Percentiles rank a stretch among this genome's conserved stretches.
phyloP scores from a whole-genome alignment of 2,329 filamentous ascomycete species.

The Meredithiella fracta region DNA sequence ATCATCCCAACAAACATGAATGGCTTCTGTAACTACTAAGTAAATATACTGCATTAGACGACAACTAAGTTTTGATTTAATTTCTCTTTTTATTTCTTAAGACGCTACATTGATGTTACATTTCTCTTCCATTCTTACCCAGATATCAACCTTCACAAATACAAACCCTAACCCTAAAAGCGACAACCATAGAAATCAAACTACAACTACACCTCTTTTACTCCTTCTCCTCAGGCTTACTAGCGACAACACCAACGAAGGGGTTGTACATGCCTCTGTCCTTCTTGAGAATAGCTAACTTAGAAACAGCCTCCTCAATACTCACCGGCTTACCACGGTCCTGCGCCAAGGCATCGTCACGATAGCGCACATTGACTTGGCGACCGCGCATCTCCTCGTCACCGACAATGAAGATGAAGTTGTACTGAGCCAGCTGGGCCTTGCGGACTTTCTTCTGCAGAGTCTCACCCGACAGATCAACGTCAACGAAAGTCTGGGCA shows the following conservation, averaged over 20 bases:
- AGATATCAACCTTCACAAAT: neutral
- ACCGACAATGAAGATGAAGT: slow-evolving; percentile 61
- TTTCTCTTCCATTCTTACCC: neutral
- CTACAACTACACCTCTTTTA: slow-evolving; percentile 1
- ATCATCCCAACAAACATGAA: no score
- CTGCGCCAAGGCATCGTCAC: slow-evolving; percentile 45
- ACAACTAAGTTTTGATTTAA: slow-evolving; percentile 15
- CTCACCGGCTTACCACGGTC: slow-evolving; percentile 42
- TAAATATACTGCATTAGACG: neutral
- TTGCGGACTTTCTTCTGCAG: slow-evolving; percentile 82
- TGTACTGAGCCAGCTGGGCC: slow-evolving; percentile 66
- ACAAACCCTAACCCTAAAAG: neutral
- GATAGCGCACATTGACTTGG: slow-evolving; percentile 47
- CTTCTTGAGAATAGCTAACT: slow-evolving; percentile 34
- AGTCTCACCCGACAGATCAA: slow-evolving; percentile 47
- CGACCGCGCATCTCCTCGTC: slow-evolving; percentile 43
- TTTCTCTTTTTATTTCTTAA: slow-evolving; percentile 15
- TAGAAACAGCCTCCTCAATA: slow-evolving; percentile 39
- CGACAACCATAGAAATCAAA: neutral
- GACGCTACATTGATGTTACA: slow-evolving; percentile 3
- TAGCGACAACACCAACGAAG: slow-evolving; percentile 14
- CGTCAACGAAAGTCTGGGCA: slow-evolving; percentile 50
- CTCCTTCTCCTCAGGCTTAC: slow-evolving; percentile 9
- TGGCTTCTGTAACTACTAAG: no score
- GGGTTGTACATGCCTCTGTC: slow-evolving; percentile 21